Percentiles rank a stretch among this genome's conserved stretches.
Evolutionary conservation across 2,329 filamentous ascomycete genomes (phyloP).

Genomic region (Aaosphaeria arxii): DNA sequence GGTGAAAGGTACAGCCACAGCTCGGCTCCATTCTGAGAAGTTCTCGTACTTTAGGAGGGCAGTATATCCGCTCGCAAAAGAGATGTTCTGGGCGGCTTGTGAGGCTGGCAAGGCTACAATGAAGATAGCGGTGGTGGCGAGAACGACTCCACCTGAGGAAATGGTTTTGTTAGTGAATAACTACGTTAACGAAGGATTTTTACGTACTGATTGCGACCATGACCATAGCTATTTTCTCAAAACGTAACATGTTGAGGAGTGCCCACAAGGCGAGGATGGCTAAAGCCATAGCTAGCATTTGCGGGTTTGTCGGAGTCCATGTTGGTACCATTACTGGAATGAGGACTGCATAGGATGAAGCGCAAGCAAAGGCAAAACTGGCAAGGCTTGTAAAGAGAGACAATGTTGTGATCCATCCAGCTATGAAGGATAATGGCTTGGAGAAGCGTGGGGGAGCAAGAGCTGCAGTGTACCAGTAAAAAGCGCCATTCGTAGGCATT

Average conservation of each 20-base stretch:
- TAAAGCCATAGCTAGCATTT: neutral
- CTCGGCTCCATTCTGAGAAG: neutral
- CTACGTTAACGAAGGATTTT: no score
- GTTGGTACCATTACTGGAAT: neutral
- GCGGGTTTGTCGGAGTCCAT: neutral
- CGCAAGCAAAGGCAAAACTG: neutral
- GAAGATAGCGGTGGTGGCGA: neutral
- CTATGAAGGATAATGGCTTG: neutral
- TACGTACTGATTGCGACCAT: no score
- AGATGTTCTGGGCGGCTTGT: neutral
- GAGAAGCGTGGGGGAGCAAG: neutral
- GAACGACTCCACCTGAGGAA: no score
- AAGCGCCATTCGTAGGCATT: neutral
- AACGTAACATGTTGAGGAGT: no score
- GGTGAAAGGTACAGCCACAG: neutral
- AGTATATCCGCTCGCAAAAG: neutral
- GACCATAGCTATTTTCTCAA: no score
- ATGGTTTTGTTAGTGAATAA: no score
- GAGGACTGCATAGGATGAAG: neutral
- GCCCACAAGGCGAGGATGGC: neutral
- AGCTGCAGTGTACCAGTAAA: neutral
- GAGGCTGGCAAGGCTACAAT: neutral
- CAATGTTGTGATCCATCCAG: neutral
- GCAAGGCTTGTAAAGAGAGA: neutral
- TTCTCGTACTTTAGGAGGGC: neutral